A percentile compares a stretch with the other conserved stretches of the same genome.
Evolutionary conservation across 2,329 filamentous ascomycete species (phyloP).

Genomic region (Raffaelea albimanens): DNA sequence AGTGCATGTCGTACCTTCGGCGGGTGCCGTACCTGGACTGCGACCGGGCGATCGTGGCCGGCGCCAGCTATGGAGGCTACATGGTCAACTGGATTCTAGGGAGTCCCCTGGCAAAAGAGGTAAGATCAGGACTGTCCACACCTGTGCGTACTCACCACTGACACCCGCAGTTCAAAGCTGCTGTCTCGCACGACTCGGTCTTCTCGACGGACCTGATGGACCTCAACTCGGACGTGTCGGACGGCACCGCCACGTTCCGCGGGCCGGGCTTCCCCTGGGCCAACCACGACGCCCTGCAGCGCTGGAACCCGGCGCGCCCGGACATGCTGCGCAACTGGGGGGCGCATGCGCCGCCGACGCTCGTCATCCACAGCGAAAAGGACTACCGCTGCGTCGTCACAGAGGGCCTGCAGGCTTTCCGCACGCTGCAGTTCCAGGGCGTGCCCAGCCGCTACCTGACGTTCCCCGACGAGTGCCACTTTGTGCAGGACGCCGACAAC

Average conservation of each 20-base stretch:
- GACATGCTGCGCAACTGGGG: conserved; percentile 48
- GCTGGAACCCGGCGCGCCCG: conserved; percentile 38
- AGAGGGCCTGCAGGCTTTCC: conserved; percentile 59
- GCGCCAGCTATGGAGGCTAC: conserved; percentile 49
- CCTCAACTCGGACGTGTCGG: conserved; percentile 7
- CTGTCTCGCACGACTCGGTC: conserved; percentile 43
- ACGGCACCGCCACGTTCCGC: conserved; percentile 26
- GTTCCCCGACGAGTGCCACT: conserved; percentile 67
- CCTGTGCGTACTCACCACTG: not conserved
- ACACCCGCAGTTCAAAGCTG: conserved; percentile 36
- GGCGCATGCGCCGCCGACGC: conserved; percentile 44
- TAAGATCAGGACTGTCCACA: conserved; percentile 14
- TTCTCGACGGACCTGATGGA: conserved; percentile 22
- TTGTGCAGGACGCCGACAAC: conserved; percentile 61
- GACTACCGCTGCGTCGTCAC: conserved; percentile 48
- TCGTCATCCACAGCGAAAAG: conserved; percentile 62
- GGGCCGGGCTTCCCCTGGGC: conserved; percentile 34
- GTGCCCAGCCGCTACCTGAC: conserved; percentile 61
- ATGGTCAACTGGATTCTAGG: conserved; percentile 52
- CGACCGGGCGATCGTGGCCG: conserved; percentile 39
- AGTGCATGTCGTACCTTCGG: conserved; percentile 41
- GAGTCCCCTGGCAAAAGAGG: conserved; percentile 37
- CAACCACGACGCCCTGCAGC: conserved; percentile 34
- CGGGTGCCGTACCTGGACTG: conserved; percentile 43
- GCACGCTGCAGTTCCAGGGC: conserved; percentile 57